Conservation (phyloP, 352 stramenopile species). For the Paralagenidium karlingii region DNA sequence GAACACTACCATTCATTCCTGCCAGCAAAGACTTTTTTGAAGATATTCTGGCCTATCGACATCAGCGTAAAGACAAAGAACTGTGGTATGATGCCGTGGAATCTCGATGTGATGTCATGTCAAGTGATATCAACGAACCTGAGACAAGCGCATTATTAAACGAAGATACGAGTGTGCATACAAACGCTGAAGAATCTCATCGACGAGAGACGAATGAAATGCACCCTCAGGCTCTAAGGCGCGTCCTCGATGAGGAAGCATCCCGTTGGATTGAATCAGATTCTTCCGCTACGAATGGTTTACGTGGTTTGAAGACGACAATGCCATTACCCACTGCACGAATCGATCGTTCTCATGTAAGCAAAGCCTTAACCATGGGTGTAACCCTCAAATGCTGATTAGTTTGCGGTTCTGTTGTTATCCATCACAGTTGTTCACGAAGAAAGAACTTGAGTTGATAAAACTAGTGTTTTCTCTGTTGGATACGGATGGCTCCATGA, state of each 20-base stretch:
- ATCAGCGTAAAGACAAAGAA: too few relatives aligned
- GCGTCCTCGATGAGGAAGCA: conserved; percentile 47
- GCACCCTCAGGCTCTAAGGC: conserved; percentile 60
- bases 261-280: conserved; percentile 54
- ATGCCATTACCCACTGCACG: neutral
- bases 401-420: too few relatives aligned
- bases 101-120: too few relatives aligned
- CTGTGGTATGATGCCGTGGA: too few relatives aligned
- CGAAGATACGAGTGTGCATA: too few relatives aligned
- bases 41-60: conserved; percentile 42
- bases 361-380: conserved; percentile 7
- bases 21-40: conserved; percentile 78
- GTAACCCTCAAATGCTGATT: conserved; percentile 11
- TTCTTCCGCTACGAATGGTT: too few relatives aligned
- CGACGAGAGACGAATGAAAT: conserved; percentile 61
- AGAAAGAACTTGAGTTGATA: conserved; percentile 54
- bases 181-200: too few relatives aligned
- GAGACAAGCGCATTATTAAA: too few relatives aligned
- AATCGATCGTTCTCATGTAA: neutral
- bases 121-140: too few relatives aligned
- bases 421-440: conserved; percentile 31
- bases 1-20: conserved; percentile 67
- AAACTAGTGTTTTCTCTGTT: conserved; percentile 77
- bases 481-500: conserved; percentile 62
- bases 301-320: neutral